These are phyloP conservation scores for Exserohilum turcica DNA, from an alignment of 2,329 filamentous ascomycete species.

Conservation along the genomic window DNA sequence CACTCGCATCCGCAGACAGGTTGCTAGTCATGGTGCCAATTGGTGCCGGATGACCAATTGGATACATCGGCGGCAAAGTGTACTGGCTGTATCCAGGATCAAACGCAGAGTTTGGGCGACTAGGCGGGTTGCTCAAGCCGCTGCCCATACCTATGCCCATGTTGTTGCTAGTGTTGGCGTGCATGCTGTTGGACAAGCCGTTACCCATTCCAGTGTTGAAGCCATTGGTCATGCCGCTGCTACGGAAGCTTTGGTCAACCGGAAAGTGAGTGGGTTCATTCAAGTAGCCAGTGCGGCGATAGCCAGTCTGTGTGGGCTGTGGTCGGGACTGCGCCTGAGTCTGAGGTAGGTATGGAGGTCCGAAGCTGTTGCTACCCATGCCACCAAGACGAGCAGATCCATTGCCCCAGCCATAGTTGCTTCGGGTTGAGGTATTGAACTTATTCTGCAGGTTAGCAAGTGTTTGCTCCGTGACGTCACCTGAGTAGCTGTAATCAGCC, in stretches of 20 bases:
- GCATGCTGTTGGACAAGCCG: constrained; percentile 18
- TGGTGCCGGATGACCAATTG: constrained; percentile 38
- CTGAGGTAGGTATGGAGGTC: constrained; percentile 25
- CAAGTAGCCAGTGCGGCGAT: constrained; percentile 41
- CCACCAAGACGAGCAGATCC: constrained; percentile 32
- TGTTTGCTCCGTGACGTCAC: constrained; percentile 58
- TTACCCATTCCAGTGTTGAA: constrained; percentile 20
- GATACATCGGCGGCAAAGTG: constrained; percentile 34
- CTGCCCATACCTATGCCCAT: constrained; percentile 19
- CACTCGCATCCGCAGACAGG: constrained; percentile 54
- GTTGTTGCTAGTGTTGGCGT: constrained; percentile 4
- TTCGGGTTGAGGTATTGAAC: constrained; percentile 56
- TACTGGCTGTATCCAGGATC: constrained; percentile 44
- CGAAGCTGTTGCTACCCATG: constrained; percentile 31
- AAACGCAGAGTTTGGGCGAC: constrained; percentile 46
- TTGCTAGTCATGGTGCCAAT: constrained; percentile 48
- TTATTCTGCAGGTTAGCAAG: constrained; percentile 57
- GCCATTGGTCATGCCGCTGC: constrained; percentile 20
- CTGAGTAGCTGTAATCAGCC: constrained; percentile 53
- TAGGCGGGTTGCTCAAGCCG: constrained; percentile 39
- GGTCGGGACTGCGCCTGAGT: constrained; percentile 21
- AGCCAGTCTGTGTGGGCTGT: constrained; percentile 26
- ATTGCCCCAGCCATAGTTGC: constrained; percentile 44
- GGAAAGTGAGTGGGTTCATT: constrained; percentile 48
- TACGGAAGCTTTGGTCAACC: constrained; percentile 41